A percentile compares a stretch with the other conserved stretches of the same genome.
Conservation (phyloP, 2,329 filamentous ascomycete genomes). For the Aspergillus sp. region DNA sequence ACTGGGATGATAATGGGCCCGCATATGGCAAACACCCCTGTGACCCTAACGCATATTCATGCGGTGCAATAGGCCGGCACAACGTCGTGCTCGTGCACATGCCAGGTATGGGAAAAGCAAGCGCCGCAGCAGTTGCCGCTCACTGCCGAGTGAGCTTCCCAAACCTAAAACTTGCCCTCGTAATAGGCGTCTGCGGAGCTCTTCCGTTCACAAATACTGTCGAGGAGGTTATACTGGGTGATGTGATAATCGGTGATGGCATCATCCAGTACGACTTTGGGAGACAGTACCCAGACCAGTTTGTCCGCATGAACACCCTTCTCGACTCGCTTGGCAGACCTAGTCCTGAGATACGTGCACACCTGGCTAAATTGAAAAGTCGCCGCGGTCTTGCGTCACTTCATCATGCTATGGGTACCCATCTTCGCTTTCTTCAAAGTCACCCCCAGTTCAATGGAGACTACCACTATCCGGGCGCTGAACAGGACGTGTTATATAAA, state of each 20-base stretch:
- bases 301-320: not conserved
- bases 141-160: conserved; percentile 38
- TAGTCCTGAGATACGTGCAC: not conserved
- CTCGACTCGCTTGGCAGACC: not conserved
- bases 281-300: not conserved
- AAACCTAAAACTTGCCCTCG: conserved; percentile 35
- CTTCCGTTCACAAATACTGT: conserved; percentile 26
- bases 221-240: conserved; percentile 31
- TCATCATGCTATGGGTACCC: not conserved
- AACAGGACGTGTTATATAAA: too few species aligned
- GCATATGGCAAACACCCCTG: conserved; percentile 21
- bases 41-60: conserved; percentile 21
- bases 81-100: conserved; percentile 23
- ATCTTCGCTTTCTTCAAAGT: not conserved
- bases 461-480: too few species aligned
- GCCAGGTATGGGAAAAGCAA: conserved; percentile 18
- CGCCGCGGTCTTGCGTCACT: not conserved
- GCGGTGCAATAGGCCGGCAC: conserved; percentile 16
- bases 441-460: too few species aligned
- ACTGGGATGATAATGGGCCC: conserved; percentile 22
- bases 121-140: conserved; percentile 25
- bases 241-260: conserved; percentile 22
- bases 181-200: conserved; percentile 48
- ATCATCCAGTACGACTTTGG: not conserved
- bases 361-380: not conserved